phyloP scores from a whole-genome alignment of 805 yeast species.

The Zygoascus biomembranicola region DNA sequence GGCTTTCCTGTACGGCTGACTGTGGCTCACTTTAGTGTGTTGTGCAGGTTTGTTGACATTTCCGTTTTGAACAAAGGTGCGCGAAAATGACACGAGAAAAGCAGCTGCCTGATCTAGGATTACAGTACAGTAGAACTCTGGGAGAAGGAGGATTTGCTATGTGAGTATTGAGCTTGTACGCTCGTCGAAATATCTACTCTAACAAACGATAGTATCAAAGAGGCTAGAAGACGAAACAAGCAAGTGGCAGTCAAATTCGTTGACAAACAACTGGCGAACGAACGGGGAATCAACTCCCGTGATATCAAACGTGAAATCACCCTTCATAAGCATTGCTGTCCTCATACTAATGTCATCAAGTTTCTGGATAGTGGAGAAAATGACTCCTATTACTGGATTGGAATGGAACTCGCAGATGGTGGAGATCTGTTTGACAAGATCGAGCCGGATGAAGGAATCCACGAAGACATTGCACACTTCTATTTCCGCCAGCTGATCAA shows the following conservation, averaged over 20 bases:
- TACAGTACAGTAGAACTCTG: slow-evolving; percentile 39
- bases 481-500: slow-evolving; percentile 58
- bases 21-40: not conserved
- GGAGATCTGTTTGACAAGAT: slow-evolving; percentile 76
- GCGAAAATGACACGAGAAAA: slow-evolving; percentile 1
- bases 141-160: slow-evolving; percentile 67
- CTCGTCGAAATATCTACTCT: not conserved
- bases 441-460: slow-evolving; percentile 67
- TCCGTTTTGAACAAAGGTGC: not conserved
- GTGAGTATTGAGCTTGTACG: slow-evolving; percentile 21
- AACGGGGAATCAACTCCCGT: slow-evolving; percentile 7
- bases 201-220: slow-evolving; percentile 35
- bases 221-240: slow-evolving; percentile 35
- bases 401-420: slow-evolving; percentile 60
- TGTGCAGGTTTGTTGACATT: not conserved
- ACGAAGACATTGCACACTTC: slow-evolving; percentile 56
- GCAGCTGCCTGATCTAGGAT: not conserved
- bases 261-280: slow-evolving; percentile 25
- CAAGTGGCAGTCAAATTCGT: slow-evolving; percentile 54
- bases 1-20: no score
- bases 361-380: slow-evolving; percentile 48
- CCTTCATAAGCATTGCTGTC: slow-evolving; percentile 50
- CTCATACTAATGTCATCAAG: slow-evolving; percentile 53
- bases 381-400: slow-evolving; percentile 52
- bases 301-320: slow-evolving; percentile 38